A percentile compares a stretch with the other conserved stretches of the same genome.
phyloP scores from a whole-genome alignment of 495 filamentous ascomycete species.

The Podospora pseudocomata region DNA sequence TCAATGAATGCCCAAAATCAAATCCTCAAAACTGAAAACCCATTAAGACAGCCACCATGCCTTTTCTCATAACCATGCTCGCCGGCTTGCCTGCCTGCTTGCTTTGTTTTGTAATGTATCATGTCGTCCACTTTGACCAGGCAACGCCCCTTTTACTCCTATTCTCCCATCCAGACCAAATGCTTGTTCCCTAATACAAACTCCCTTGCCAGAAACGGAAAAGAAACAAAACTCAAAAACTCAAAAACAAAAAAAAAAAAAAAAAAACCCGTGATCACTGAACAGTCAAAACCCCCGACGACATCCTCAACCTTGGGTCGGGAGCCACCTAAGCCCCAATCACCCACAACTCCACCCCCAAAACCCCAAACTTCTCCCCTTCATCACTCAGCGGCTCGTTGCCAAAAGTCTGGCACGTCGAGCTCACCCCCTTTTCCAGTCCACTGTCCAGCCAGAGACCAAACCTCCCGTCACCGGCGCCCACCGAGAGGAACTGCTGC shows the following conservation, averaged over 20 bases:
- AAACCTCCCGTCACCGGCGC: slow-evolving; percentile 84
- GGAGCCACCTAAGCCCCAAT: slow-evolving; percentile 42
- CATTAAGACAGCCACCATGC: not conserved
- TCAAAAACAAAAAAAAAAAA: not conserved
- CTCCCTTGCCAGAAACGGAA: not conserved
- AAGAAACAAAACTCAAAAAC: not conserved
- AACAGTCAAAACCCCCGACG: not conserved
- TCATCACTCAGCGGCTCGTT: slow-evolving; percentile 95
- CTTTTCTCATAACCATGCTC: not conserved
- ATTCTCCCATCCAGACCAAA: not conserved
- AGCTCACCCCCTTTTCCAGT: slow-evolving; percentile 82
- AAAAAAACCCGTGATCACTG: not conserved
- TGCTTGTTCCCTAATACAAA: not conserved
- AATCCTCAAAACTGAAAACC: not conserved
- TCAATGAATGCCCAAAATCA: not conserved
- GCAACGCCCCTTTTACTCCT: not conserved
- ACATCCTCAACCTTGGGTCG: not conserved
- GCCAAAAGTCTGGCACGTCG: slow-evolving; percentile 81
- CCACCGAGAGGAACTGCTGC: slow-evolving; percentile 74
- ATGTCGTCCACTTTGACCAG: not conserved
- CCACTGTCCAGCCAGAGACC: slow-evolving; percentile 89
- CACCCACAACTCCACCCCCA: slow-evolving; percentile 92
- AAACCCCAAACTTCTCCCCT: slow-evolving; percentile 85
- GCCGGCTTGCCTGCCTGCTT: not conserved
- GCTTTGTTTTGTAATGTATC: not conserved